Percentiles rank a stretch among this genome's conserved stretches.
Conservation (phyloP, 1,284 basidiomycete genomes). For the Wolfiporia cocos region DNA sequence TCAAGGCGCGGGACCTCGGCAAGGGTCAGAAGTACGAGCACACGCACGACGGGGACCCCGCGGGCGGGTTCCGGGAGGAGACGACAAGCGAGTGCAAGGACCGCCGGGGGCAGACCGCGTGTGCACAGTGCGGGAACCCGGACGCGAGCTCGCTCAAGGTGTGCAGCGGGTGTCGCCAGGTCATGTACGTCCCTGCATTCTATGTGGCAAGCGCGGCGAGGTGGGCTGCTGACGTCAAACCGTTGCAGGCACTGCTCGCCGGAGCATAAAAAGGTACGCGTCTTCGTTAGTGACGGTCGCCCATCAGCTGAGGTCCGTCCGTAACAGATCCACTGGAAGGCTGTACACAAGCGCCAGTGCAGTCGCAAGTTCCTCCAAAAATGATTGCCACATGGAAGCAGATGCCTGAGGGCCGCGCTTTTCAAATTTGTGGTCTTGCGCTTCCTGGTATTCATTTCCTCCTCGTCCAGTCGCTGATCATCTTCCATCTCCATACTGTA, state of each 20-base stretch:
- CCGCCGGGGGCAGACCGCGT: conserved; percentile 18
- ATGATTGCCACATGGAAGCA: no score
- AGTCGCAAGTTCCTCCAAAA: conserved; percentile 3
- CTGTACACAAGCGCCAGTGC: conserved; percentile 8
- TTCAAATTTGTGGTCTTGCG: no score
- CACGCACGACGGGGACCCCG: conserved; percentile 7
- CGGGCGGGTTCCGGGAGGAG: conserved; percentile 20
- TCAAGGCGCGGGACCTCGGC: conserved; percentile 8
- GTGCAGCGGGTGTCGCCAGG: conserved; percentile 20
- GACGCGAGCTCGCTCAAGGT: conserved; percentile 18
- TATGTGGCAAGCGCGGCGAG: background rate
- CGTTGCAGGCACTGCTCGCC: conserved; percentile 15
- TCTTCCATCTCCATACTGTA: no score
- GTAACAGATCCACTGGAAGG: conserved; percentile 11
- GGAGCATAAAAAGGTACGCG: conserved; percentile 18
- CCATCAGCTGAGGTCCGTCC: background rate
- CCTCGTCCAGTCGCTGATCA: no score
- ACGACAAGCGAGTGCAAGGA: conserved; percentile 14
- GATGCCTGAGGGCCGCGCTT: no score
- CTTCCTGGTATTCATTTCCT: no score
- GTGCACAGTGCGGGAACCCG: conserved; percentile 24
- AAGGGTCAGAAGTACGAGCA: conserved; percentile 9
- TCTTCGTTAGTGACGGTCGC: background rate
- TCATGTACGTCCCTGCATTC: conserved; percentile 9
- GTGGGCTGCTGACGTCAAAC: background rate